phyloP scores from a whole-genome alignment of 1,139 yeast species.

The Saccharomyces hybrid region DNA sequence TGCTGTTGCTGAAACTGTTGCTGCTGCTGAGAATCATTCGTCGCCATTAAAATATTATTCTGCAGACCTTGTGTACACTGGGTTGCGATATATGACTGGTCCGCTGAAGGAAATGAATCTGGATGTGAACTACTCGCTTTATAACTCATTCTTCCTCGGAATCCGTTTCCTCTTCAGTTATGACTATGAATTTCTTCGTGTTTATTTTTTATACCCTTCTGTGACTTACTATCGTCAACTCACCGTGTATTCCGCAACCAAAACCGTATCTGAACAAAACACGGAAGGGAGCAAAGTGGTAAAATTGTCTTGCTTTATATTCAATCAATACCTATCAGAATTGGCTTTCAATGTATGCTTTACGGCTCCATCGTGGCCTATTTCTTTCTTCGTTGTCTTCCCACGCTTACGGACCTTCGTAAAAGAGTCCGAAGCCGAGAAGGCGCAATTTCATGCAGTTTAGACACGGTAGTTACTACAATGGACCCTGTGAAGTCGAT shows the following conservation, averaged over 20 bases:
- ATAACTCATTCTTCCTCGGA: background rate
- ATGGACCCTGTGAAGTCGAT: background rate
- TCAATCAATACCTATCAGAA: background rate
- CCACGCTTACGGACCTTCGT: background rate
- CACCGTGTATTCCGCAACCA: background rate
- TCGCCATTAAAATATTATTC: background rate
- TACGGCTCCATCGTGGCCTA: background rate
- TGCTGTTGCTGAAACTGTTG: too few relatives aligned
- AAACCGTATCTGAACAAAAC: background rate
- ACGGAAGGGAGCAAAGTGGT: background rate
- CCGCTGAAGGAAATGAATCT: background rate
- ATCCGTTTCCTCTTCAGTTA: background rate
- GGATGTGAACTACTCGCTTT: background rate
- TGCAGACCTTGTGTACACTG: background rate
- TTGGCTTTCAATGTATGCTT: background rate
- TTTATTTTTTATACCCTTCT: background rate
- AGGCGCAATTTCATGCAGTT: background rate
- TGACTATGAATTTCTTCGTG: background rate
- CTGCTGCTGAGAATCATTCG: slow-evolving; percentile 1
- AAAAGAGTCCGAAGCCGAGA: background rate
- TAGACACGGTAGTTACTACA: background rate
- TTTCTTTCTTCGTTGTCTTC: background rate
- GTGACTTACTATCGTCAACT: background rate
- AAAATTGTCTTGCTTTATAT: background rate
- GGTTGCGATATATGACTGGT: background rate